Base-by-base conservation (phyloP, 163 green algal genomes). In the Scenedesmus sp. region DNA sequence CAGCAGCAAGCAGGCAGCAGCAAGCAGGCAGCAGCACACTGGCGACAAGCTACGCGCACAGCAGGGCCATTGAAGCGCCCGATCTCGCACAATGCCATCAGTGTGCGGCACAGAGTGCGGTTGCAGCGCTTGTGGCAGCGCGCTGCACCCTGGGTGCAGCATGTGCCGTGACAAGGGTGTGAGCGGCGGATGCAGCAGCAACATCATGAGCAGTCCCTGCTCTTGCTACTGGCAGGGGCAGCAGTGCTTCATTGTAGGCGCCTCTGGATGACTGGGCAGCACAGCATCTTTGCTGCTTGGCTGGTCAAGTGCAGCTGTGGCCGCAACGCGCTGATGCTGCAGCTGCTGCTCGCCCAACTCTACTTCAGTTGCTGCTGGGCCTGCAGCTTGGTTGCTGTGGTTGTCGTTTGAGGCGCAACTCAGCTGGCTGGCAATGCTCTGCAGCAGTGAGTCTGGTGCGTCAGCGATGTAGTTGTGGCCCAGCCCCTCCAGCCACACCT, bases 391-490 rank as follows among this genome's bases (percentile, higher is more conserved):
- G 70, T 79, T 79, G 70, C 23, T 79, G 12, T 15, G 5, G 70
- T 8, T 46, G 23, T 52, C 52, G 70, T 23, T 10, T 46, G 20
- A 79, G 3, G 70, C 4, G 23, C 23, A 52, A 52, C 70, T 52
- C 23, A 79, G 70, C 70, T 79, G 70, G 70, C 23, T 79, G 6
- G 23, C 23, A 13, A 79, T 79, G 4, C 23, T 79, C 52, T 85
- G 46, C 90, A 93, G 73, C 74, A 94, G 56, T 52, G 56, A 10
- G 1, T 82, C 57, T 66, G 76, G 88, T 46, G 34, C 59, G 13
- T 91, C 64, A 18, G 88, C 84, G 9, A 95, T 89, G 79, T 93
- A 95, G 23, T 91, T 90, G 74, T 95, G 93, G 3, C 86, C 91
- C 8, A 76, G 55, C 5, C 59, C 81, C 0, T 93, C 82, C 16